phyloP scores from a whole-genome alignment of 768 basidiomycete species.

The Xanthoconium purpureum region DNA sequence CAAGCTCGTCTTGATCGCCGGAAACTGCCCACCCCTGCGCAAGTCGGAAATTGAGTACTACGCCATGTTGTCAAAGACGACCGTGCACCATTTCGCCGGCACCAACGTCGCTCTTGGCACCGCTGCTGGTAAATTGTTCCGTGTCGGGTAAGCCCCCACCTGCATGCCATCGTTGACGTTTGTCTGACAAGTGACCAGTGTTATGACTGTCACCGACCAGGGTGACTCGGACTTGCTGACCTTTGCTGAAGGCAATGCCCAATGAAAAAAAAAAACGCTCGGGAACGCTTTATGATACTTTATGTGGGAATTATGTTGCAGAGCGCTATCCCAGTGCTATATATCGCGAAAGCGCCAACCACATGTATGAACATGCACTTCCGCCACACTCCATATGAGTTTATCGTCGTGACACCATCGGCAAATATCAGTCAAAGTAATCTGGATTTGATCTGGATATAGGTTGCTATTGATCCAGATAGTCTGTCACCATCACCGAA shows the following conservation, averaged over 20 bases:
- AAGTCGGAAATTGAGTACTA: conserved; percentile 99
- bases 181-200: conserved; percentile 46
- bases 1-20: conserved; percentile 97
- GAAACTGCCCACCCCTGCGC: conserved; percentile 98
- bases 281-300: conserved; percentile 2
- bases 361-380: conserved; percentile 1
- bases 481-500: too few species aligned
- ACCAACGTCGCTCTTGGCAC: conserved; percentile 98
- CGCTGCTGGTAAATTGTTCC: conserved; percentile 98
- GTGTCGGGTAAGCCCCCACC: conserved; percentile 72
- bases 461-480: too few species aligned
- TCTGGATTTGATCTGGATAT: too few species aligned
- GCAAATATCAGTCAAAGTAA: too few species aligned
- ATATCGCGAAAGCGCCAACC: background rate
- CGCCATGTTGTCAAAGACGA: conserved; percentile 99
- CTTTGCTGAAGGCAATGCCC: conserved; percentile 70
- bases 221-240: conserved; percentile 95
- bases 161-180: background rate
- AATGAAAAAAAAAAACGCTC: conserved; percentile 39
- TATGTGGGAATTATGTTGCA: background rate
- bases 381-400: background rate
- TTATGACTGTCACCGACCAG: conserved; percentile 95
- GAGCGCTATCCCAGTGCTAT: background rate
- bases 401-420: background rate
- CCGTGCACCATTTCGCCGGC: conserved; percentile 96